phyloP scores from a whole-genome alignment of 2,329 filamentous ascomycete species.

The Fusarium nodosum region DNA sequence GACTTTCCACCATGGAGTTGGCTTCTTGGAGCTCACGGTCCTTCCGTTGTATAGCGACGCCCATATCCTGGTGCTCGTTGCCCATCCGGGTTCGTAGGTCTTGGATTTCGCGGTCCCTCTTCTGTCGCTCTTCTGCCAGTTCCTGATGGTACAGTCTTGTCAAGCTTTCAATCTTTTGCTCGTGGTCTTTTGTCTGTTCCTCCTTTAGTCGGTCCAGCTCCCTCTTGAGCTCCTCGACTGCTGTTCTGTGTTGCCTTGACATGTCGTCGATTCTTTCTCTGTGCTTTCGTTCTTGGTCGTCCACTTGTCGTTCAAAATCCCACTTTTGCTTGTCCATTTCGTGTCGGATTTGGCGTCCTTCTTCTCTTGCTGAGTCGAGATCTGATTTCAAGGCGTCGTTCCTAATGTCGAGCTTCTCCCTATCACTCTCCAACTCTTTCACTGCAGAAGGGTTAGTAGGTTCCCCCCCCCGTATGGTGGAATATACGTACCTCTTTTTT shows the following conservation, averaged over 20 bases:
- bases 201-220: slow-evolving; percentile 61
- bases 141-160: slow-evolving; percentile 73
- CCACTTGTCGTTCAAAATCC: slow-evolving; percentile 64
- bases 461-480: background rate
- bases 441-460: slow-evolving; percentile 53
- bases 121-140: slow-evolving; percentile 73
- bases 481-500: slow-evolving; percentile 75
- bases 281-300: slow-evolving; percentile 61
- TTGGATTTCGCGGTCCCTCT: slow-evolving; percentile 72
- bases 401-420: slow-evolving; percentile 61
- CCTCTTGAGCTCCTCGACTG: slow-evolving; percentile 57
- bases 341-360: slow-evolving; percentile 53
- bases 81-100: slow-evolving; percentile 70
- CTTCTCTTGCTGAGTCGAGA: slow-evolving; percentile 61
- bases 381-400: slow-evolving; percentile 72
- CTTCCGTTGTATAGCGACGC: slow-evolving; percentile 62
- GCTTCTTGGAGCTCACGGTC: slow-evolving; percentile 68
- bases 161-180: slow-evolving; percentile 75
- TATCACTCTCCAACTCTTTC: slow-evolving; percentile 63
- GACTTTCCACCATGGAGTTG: slow-evolving; percentile 59
- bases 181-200: slow-evolving; percentile 69
- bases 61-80: slow-evolving; percentile 66
- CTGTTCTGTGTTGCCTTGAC: slow-evolving; percentile 53
- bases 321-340: slow-evolving; percentile 56
- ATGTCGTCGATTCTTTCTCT: slow-evolving; percentile 55